Evolutionary conservation across 441 rosid species (phyloP).

Genomic region (Gossypium lobatum): DNA sequence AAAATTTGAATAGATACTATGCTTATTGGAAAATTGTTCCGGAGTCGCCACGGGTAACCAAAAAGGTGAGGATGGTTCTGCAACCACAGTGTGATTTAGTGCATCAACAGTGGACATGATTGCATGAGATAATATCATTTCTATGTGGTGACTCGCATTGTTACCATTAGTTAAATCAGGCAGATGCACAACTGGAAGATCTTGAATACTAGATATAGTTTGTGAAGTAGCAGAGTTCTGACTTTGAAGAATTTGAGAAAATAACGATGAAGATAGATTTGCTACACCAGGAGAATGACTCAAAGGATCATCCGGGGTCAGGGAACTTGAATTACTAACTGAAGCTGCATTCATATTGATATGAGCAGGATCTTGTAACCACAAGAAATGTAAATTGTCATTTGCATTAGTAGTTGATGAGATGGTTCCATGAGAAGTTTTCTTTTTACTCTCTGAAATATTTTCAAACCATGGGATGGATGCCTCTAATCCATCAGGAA

Average conservation of each 20-base stretch:
- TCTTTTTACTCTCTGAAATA: constrained; percentile 21
- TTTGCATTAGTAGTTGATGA: constrained; percentile 12
- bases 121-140: too few species aligned
- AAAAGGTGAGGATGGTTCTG: constrained; percentile 17
- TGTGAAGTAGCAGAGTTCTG: constrained; percentile 24
- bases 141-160: constrained; percentile 9
- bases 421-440: constrained; percentile 22
- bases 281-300: constrained; percentile 21
- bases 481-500: constrained; percentile 79
- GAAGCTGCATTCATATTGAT: constrained; percentile 21
- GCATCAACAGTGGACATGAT: background rate
- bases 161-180: constrained; percentile 21
- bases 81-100: constrained; percentile 6
- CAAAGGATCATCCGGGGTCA: constrained; percentile 7
- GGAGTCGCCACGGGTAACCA: constrained; percentile 1
- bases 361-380: constrained; percentile 16
- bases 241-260: constrained; percentile 17
- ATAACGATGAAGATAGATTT: constrained; percentile 16
- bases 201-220: constrained; percentile 11
- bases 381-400: constrained; percentile 13
- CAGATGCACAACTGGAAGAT: constrained; percentile 12
- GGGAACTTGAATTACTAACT: constrained; percentile 22
- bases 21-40: background rate
- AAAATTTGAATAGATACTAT: constrained; percentile 10
- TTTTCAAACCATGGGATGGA: constrained; percentile 47